These are phyloP conservation scores for Eragrostis tef DNA, from an alignment of 202 grass and related monocot genomes.

Conservation along the genomic window DNA sequence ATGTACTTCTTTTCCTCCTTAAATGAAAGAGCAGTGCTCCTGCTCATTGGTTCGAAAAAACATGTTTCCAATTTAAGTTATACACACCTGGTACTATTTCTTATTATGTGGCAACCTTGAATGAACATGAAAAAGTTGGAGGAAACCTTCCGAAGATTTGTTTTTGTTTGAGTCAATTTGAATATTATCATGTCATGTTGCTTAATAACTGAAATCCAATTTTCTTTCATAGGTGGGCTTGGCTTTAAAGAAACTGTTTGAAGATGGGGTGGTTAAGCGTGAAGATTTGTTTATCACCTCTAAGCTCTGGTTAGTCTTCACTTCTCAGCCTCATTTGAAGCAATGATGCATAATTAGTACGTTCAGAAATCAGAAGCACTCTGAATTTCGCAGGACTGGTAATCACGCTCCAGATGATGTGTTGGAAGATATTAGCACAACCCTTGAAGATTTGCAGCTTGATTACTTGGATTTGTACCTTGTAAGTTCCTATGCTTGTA, in stretches of 20 bases:
- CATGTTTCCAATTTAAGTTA: neutral
- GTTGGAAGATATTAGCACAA: slow-evolving; percentile 49
- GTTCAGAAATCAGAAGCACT: neutral
- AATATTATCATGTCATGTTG: slow-evolving; percentile 2
- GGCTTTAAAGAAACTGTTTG: slow-evolving; percentile 59
- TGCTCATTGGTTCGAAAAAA: too few relatives aligned
- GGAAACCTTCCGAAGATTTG: neutral
- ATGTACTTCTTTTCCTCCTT: too few relatives aligned
- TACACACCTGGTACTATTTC: too few relatives aligned
- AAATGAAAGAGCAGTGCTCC: too few relatives aligned
- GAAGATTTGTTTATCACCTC: slow-evolving; percentile 72
- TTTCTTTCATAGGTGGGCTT: slow-evolving; percentile 51
- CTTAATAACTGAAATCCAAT: neutral
- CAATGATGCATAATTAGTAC: neutral
- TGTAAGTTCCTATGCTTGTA: slow-evolving; percentile 42
- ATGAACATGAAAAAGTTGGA: neutral
- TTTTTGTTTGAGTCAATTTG: slow-evolving; percentile 23
- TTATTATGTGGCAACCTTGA: too few relatives aligned
- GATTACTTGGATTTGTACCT: slow-evolving; percentile 77
- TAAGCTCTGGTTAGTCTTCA: slow-evolving; percentile 54
- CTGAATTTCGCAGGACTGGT: slow-evolving; percentile 50
- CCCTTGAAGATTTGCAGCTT: slow-evolving; percentile 58
- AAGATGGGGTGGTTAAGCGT: slow-evolving; percentile 53
- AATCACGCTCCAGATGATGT: slow-evolving; percentile 73
- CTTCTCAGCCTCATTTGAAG: neutral